Base-by-base conservation (phyloP, 768 basidiomycete genomes). In the Russula griseocarnosa region DNA sequence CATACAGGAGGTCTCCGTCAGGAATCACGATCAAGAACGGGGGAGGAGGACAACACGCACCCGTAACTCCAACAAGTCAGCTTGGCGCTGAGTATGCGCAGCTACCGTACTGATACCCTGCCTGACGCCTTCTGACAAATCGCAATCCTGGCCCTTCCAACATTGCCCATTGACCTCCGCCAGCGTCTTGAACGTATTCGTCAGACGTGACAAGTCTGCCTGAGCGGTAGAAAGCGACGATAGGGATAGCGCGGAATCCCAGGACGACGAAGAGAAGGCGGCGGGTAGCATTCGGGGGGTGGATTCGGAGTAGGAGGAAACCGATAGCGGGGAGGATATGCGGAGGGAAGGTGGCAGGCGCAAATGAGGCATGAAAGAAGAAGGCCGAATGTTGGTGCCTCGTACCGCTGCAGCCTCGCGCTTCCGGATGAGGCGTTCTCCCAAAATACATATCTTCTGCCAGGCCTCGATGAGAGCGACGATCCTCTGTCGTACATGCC, bases 391-490 rank as follows among this genome's bases (percentile, higher is more conserved):
- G 70, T 81, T 80, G 78, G 84, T 73, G 75, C 75, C 76, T 79
- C 91, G 84, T 88, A 90, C 92, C 81, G 90, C 88, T 79, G 90
- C 88, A 76, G 92, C 89, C 81, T 95, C 90, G 71, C 92, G 85
- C 76, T 95, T 85, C 75, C 88, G 92, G 60, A 96, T 83, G 67
- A 92, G 83, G 65, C 94, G 88, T 76, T 98, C 96, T 22, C 87
- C 83, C 60, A 94, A 81, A 61, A 91, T 77, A 73, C 91, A 92
- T 71, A 98, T 86, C 70, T 88, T 87, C 70, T 94, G 91, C 92
- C 94, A 97, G 65, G 91, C 87, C 63, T 93, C 93, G 63, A 98
- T 89, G 46, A 96, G 77, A 3, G 84, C 79, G 50, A 77, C 81
- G n/a, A 96, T 76, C 73, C 85, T 90, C 52, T 82, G 80, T 56